A percentile compares a stretch with the other conserved stretches of the same genome.
Evolutionary conservation across 2,329 filamentous ascomycete genomes (phyloP).

Genomic region (Thelonectria olida): DNA sequence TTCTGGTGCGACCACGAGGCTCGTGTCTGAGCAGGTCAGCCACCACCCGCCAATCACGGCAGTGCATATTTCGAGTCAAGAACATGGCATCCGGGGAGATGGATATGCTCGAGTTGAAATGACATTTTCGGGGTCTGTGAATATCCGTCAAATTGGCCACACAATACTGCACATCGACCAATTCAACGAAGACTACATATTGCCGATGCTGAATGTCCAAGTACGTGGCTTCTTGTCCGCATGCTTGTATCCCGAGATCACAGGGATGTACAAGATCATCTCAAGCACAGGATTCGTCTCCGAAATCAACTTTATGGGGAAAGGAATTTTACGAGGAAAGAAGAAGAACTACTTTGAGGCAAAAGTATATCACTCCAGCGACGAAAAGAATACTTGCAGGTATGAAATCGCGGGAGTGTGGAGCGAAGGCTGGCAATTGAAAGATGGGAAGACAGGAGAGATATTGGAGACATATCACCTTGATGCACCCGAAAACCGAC

Average conservation of each 20-base stretch:
- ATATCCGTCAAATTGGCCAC: conserved; percentile 61
- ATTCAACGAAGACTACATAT: conserved; percentile 58
- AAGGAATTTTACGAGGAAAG: conserved; percentile 49
- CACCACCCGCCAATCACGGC: conserved; percentile 64
- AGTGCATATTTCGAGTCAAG: conserved; percentile 56
- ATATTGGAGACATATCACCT: conserved; percentile 48
- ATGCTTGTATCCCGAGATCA: conserved; percentile 58
- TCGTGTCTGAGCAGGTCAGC: conserved; percentile 58
- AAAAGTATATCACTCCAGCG: conserved; percentile 50
- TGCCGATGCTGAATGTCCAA: conserved; percentile 58
- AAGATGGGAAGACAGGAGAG: conserved; percentile 44
- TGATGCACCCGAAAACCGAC: conserved; percentile 46
- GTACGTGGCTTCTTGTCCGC: conserved; percentile 58
- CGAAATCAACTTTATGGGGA: conserved; percentile 58
- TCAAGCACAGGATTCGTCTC: conserved; percentile 56
- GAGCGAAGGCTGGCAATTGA: conserved; percentile 34
- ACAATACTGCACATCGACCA: conserved; percentile 59
- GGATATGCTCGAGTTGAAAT: conserved; percentile 63
- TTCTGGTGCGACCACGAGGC: conserved; percentile 38
- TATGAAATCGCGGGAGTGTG: conserved; percentile 31
- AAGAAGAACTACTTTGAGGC: conserved; percentile 56
- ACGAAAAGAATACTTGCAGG: conserved; percentile 30
- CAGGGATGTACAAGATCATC: conserved; percentile 55
- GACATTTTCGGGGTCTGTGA: conserved; percentile 58
- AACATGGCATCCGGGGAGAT: conserved; percentile 56